Base-by-base conservation (phyloP, 805 yeast genomes). In the Jamesozyma lodderae region DNA sequence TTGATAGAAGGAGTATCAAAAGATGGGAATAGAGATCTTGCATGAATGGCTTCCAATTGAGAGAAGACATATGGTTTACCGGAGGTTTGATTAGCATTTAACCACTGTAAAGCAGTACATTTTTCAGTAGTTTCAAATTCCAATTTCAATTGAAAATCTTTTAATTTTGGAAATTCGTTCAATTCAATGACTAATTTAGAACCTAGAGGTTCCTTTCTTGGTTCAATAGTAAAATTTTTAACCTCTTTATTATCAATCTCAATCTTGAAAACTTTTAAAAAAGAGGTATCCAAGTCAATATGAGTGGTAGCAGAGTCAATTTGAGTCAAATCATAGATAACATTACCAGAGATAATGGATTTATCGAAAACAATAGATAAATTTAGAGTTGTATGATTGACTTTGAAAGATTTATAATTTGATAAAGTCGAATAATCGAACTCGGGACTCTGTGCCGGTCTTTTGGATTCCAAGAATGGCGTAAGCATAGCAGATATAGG, bases 41-140 rank as follows among this genome's bases (percentile, higher is more conserved):
- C 92, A 54, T 87, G 95, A 46, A 83, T 86, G 26, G 95, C 87
- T 64, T 87, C 94, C 55, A 94, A 75, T 62, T 87, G 96, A 9
- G 95, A 84, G 59, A 86, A 87, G 41, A 87, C 68, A 19, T 68
- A 67, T 30, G 70, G 72, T 43, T 77, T 73, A 14, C 88, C 94
- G 34, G 77, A 77, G 7, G 94, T 81, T 49, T 79, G 82, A 37
- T 69, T 75, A 25, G 79, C 76, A n/a, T 73, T 74, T 37, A 87
- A 64, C 77, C 92, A 87, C 60, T 87, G 95, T 43, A 86, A 65
- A 3, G 95, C 95, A 1, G 95, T 83, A 53, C 94, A 81, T 17
- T 74, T 59, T 6, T 65, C 63, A 1, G 95, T 86, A 27, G 96
- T 86, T 41, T 69, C 64, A 49, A 77, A 87, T n/a, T 59, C 62